Percentiles rank a stretch among this genome's conserved stretches.
Conservation (phyloP, 345 rosid species). For the Excoecaria cochinchinensis region DNA sequence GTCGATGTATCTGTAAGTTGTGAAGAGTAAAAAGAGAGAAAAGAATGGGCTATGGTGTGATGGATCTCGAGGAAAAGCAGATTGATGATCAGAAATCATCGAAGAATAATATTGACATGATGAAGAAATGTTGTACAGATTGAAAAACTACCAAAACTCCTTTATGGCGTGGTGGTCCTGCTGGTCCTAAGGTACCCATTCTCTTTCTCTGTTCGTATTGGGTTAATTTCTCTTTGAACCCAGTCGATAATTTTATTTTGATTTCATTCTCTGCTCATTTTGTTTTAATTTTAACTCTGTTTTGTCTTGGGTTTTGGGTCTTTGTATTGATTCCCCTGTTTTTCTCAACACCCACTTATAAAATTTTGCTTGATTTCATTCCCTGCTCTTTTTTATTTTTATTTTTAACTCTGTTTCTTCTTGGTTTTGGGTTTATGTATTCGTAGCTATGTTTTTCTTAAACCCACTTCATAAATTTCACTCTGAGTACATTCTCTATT, state of each 20-base stretch:
- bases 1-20: no score
- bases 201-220: not conserved
- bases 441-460: not conserved
- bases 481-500: not conserved
- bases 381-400: no score
- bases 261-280: no score
- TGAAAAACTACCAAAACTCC: constrained; percentile 85
- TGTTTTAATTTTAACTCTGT: no score
- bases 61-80: constrained; percentile 29
- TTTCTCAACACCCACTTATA: not conserved
- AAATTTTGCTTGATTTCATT: no score
- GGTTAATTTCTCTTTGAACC: not conserved
- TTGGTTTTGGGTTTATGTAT: no score
- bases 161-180: constrained; percentile 89
- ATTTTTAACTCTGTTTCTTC: no score
- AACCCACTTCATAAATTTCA: not conserved
- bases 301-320: not conserved
- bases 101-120: constrained; percentile 22
- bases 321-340: not conserved
- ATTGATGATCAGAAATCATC: constrained; percentile 23
- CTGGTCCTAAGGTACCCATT: constrained; percentile 69
- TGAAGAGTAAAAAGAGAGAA: not conserved
- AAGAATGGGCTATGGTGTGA: constrained; percentile 14
- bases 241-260: no score
- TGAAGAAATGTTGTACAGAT: constrained; percentile 51